These are phyloP conservation scores for Lepraria neglecta DNA, from an alignment of 495 filamentous ascomycete genomes.

Conservation along the genomic window DNA sequence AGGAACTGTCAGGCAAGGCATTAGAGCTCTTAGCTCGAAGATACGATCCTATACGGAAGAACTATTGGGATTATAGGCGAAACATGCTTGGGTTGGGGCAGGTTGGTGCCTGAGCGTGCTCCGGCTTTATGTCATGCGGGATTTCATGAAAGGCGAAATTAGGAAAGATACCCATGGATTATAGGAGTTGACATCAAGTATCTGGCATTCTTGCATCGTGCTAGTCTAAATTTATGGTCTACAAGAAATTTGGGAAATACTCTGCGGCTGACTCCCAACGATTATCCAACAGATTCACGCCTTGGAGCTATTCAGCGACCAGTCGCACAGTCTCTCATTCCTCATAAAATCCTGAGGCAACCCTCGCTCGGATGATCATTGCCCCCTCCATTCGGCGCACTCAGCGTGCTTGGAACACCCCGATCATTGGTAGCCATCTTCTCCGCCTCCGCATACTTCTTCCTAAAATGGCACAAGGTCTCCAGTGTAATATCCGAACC, in stretches of 20 bases:
- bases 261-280: too few relatives aligned
- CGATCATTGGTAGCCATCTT: conserved; percentile 11
- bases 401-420: conserved; percentile 17
- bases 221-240: too few relatives aligned
- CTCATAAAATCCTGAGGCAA: too few relatives aligned
- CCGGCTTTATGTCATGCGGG: neutral
- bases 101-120: conserved; percentile 5
- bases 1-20: conserved; percentile 54
- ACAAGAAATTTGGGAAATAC: too few relatives aligned
- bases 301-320: too few relatives aligned
- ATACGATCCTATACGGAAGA: conserved; percentile 84
- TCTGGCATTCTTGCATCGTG: too few relatives aligned
- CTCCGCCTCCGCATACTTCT: conserved; percentile 42
- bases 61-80: conserved; percentile 86
- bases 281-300: too few relatives aligned
- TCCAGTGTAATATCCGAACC: conserved; percentile 69
- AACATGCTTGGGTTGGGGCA: conserved; percentile 34
- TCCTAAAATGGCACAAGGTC: conserved; percentile 56
- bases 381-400: conserved; percentile 3
- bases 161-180: conserved; percentile 7
- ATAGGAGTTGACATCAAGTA: neutral
- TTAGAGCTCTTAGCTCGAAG: conserved; percentile 68
- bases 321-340: too few relatives aligned
- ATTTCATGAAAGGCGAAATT: neutral
- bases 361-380: neutral